These are phyloP conservation scores for Lactarius vividus DNA, from an alignment of 768 basidiomycete genomes.

Conservation along the genomic window DNA sequence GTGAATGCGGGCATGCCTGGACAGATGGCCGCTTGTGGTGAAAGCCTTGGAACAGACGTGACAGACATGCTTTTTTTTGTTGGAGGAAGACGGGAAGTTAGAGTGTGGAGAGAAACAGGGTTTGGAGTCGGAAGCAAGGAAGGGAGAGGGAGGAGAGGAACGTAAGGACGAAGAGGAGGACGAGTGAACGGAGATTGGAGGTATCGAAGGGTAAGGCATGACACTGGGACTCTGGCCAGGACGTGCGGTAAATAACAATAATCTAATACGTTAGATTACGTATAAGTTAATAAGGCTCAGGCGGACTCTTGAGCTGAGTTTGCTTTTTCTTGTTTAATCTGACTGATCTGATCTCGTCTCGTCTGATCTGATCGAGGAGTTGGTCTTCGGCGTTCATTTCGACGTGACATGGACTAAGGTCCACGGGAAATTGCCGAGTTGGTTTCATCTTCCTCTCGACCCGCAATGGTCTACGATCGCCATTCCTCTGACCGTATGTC, in stretches of 20 bases:
- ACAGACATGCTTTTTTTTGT: slow-evolving; percentile 55
- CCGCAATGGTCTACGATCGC: slow-evolving; percentile 6
- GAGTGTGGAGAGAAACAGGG: neutral
- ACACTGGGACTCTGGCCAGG: neutral
- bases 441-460: slow-evolving; percentile 15
- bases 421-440: slow-evolving; percentile 2
- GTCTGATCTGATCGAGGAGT: neutral
- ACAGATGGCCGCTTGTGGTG: slow-evolving; percentile 86
- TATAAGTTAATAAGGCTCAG: neutral
- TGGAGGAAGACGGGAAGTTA: neutral
- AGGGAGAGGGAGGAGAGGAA: slow-evolving; percentile 6
- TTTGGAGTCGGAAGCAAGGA: neutral
- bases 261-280: neutral
- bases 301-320: slow-evolving; percentile 28
- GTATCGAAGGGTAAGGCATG: slow-evolving; percentile 21
- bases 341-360: neutral
- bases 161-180: slow-evolving; percentile 13
- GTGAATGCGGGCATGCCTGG: slow-evolving; percentile 85
- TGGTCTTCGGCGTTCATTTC: neutral
- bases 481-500: slow-evolving; percentile 24
- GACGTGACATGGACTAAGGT: slow-evolving; percentile 3
- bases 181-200: slow-evolving; percentile 9
- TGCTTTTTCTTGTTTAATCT: neutral
- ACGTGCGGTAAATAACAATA: slow-evolving; percentile 2
- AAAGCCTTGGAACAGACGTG: slow-evolving; percentile 71